A percentile compares a stretch with the other conserved stretches of the same genome.
phyloP scores from a whole-genome alignment of 2,329 filamentous ascomycete species.

The Lachnum nothofagi region DNA sequence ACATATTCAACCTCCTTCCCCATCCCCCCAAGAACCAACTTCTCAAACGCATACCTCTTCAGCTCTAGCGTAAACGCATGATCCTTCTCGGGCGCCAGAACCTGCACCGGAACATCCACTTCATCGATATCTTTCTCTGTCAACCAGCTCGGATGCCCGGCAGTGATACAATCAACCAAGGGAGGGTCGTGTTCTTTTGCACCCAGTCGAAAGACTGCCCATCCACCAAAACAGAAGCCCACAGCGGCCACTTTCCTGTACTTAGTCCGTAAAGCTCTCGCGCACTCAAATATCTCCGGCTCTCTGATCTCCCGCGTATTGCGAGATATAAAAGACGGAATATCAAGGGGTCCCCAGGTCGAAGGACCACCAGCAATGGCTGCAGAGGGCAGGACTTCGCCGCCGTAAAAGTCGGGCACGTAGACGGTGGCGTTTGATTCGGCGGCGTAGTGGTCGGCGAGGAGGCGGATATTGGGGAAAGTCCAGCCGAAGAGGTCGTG shows the following conservation, averaged over 20 bases:
- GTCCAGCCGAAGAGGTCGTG: constrained; percentile 42
- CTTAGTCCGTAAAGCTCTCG: constrained; percentile 5
- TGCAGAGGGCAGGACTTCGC: constrained; percentile 13
- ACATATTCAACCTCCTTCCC: constrained; percentile 45
- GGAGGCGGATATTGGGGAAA: constrained; percentile 40
- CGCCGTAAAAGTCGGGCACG: constrained; percentile 30
- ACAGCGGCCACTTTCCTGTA: constrained; percentile 17
- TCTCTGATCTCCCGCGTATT: constrained; percentile 17
- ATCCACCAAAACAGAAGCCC: constrained; percentile 23
- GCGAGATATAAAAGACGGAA: constrained; percentile 2
- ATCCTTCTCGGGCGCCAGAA: constrained; percentile 48
- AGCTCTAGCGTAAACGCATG: constrained; percentile 39
- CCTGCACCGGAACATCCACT: constrained; percentile 45
- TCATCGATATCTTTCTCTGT: constrained; percentile 42
- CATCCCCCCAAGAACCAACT: constrained; percentile 36
- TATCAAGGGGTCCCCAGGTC: constrained; percentile 32
- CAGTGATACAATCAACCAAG: constrained; percentile 26
- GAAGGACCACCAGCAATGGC: constrained; percentile 1
- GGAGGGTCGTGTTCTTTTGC: constrained; percentile 34
- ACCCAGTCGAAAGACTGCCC: constrained; percentile 19
- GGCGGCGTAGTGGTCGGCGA: constrained; percentile 43
- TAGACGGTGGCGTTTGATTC: constrained; percentile 44
- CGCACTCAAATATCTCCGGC: constrained; percentile 18
- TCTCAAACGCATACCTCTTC: constrained; percentile 40
- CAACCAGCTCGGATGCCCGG: constrained; percentile 32